These are phyloP conservation scores for Suillus occidentalis DNA, from an alignment of 768 basidiomycete genomes.

Conservation along the genomic window DNA sequence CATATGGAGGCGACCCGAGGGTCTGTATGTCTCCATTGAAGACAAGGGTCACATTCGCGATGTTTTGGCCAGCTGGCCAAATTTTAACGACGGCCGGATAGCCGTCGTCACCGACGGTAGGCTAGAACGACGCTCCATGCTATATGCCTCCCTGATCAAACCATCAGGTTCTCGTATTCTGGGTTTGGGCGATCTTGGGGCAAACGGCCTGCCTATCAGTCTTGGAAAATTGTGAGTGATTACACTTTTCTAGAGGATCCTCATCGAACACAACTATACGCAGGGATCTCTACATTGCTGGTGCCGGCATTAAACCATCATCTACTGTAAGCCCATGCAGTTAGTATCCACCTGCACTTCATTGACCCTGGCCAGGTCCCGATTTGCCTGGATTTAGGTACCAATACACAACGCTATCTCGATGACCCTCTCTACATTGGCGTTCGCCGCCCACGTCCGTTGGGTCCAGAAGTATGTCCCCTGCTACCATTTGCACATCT, in stretches of 20 bases:
- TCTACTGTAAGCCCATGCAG: slow-evolving; percentile 36
- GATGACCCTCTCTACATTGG: slow-evolving; percentile 79
- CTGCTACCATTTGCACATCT: slow-evolving; percentile 1
- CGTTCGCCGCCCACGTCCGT: slow-evolving; percentile 54
- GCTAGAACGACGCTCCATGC: background rate
- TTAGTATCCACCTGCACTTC: background rate
- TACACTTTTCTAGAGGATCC: background rate
- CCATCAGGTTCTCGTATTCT: slow-evolving; percentile 64
- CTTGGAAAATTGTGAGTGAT: slow-evolving; percentile 67
- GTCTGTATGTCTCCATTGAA: slow-evolving; percentile 60
- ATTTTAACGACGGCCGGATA: slow-evolving; percentile 50
- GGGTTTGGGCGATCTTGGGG: slow-evolving; percentile 54
- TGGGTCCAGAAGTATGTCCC: slow-evolving; percentile 39
- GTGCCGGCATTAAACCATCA: slow-evolving; percentile 60
- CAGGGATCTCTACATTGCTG: slow-evolving; percentile 69
- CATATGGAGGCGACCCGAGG: slow-evolving; percentile 65
- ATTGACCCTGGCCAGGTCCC: slow-evolving; percentile 41
- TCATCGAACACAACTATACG: background rate
- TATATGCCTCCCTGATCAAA: slow-evolving; percentile 11
- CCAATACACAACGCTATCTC: slow-evolving; percentile 65
- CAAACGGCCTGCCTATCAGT: slow-evolving; percentile 51
- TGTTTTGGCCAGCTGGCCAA: slow-evolving; percentile 54
- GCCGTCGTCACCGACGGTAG: slow-evolving; percentile 77
- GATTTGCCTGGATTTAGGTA: slow-evolving; percentile 74
- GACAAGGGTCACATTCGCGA: slow-evolving; percentile 65